These are phyloP conservation scores for Debaryomyces maramus DNA, from an alignment of 805 yeast species.

Conservation along the genomic window DNA sequence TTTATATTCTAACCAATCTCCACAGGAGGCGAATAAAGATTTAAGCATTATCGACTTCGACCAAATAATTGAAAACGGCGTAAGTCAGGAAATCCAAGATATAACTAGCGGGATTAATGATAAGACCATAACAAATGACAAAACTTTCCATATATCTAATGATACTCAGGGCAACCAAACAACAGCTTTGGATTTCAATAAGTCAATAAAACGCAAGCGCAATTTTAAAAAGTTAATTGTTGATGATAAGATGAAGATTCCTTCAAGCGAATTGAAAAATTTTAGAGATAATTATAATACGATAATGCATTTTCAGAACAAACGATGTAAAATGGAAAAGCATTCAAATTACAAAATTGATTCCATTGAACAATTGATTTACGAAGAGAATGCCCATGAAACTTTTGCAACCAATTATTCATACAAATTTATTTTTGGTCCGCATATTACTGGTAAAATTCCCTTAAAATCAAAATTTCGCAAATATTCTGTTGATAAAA, in stretches of 20 bases:
- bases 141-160: conserved; percentile 7
- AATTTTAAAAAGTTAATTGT: conserved; percentile 4
- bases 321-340: conserved; percentile 1
- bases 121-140: conserved; percentile 8
- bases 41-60: conserved; percentile 3
- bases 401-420: conserved; percentile 4
- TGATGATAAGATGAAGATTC: conserved; percentile 5
- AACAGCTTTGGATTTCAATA: not conserved
- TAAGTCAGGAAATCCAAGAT: not conserved
- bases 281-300: conserved; percentile 2
- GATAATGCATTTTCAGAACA: conserved; percentile 1
- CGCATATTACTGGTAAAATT: not conserved
- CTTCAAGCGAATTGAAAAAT: conserved; percentile 2
- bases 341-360: not conserved
- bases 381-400: not conserved
- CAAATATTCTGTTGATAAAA: not conserved
- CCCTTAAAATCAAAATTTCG: not conserved
- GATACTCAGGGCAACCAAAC: conserved; percentile 5
- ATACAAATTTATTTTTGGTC: conserved; percentile 1
- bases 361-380: not conserved
- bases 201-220: conserved; percentile 4
- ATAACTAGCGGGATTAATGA: conserved; percentile 2
- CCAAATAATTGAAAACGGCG: conserved; percentile 1
- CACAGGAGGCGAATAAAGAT: not conserved
- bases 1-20: not conserved